A percentile compares a stretch with the other conserved stretches of the same genome.
phyloP scores from a whole-genome alignment of 129 eudicot genomes.

The Dittrichia graveolens region DNA sequence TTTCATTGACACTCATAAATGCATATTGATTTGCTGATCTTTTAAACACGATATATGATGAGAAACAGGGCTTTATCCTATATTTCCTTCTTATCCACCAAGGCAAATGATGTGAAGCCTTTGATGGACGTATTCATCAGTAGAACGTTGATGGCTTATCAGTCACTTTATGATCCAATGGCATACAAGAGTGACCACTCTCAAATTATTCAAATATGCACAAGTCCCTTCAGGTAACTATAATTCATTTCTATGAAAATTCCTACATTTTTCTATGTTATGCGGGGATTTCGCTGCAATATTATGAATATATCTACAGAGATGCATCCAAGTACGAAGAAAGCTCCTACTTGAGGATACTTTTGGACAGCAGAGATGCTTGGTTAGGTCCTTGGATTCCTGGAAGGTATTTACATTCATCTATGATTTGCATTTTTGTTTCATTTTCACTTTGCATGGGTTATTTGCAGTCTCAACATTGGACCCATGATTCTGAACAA shows the following conservation, averaged over 20 bases:
- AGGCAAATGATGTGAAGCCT: slow-evolving; percentile 50
- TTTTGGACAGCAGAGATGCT: slow-evolving; percentile 93
- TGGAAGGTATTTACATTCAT: slow-evolving; percentile 67
- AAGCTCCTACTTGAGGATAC: slow-evolving; percentile 91
- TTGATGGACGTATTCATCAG: slow-evolving; percentile 62
- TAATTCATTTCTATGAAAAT: slow-evolving; percentile 18
- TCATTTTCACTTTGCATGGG: not conserved
- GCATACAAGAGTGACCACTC: slow-evolving; percentile 77
- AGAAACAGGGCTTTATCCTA: slow-evolving; percentile 75
- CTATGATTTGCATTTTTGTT: slow-evolving; percentile 13
- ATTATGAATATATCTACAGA: slow-evolving; percentile 45
- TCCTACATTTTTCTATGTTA: not conserved
- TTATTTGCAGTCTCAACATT: slow-evolving; percentile 7
- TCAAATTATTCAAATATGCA: slow-evolving; percentile 78
- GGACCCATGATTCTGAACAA: not conserved
- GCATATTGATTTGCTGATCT: slow-evolving; percentile 25
- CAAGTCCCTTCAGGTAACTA: slow-evolving; percentile 79
- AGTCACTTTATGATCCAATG: slow-evolving; percentile 83
- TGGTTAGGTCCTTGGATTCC: slow-evolving; percentile 99
- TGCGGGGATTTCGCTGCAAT: slow-evolving; percentile 20
- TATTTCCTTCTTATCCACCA: slow-evolving; percentile 58
- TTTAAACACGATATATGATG: slow-evolving; percentile 31
- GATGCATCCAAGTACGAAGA: slow-evolving; percentile 80
- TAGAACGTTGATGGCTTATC: slow-evolving; percentile 67
- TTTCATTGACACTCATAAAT: slow-evolving; percentile 12